Base-by-base conservation (phyloP, 441 rosid species). In the Croton setiger region DNA sequence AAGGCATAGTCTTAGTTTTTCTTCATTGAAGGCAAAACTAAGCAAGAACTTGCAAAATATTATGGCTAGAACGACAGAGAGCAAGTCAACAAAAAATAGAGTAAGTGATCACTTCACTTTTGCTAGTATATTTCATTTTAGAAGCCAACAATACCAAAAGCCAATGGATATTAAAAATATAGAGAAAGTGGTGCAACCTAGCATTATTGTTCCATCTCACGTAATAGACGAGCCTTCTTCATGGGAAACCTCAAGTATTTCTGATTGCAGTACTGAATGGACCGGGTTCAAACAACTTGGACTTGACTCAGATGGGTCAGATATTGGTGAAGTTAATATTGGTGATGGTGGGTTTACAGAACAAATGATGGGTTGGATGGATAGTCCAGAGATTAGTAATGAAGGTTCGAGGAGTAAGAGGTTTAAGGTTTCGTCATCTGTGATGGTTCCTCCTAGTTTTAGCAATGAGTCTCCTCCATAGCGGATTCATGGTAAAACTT, bases 21-120 rank as follows among this genome's bases (percentile, higher is more conserved):
- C 90, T 36, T 82, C 87, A 0, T 74, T 84, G 51, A 88, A 83
- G 72, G 89, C 89, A 7, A 86, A 82, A 66, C 11, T 88, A 70
- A 86, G 93, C 81, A 84, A 86, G 84, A 88, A 88, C 54, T 64
- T 88, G 4, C 89, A 86, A 8, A 81, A 72, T 41, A 86, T 84
- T 73, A 83, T 86, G 81, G 85, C 89, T 1, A 78, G 86, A 62
- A 73, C 81, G 0, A 75, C 78, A 7, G 87, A 84, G 59, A 82
- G 59, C 59, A 80, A 80, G 76, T 72, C 84, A 2, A 57, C 86
- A 0, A 88, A 80, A 52, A 86, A 87, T 61, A 81, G 91, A 77
- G 93, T 88, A 5, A 86, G 91, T 10, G 91, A 88, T 61, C 87
- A 86, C 70, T 80, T 81, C 72, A 86, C 89, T 64, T 88, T 88